phyloP scores from a whole-genome alignment of 768 basidiomycete species.

The Mycena chlorophos region DNA sequence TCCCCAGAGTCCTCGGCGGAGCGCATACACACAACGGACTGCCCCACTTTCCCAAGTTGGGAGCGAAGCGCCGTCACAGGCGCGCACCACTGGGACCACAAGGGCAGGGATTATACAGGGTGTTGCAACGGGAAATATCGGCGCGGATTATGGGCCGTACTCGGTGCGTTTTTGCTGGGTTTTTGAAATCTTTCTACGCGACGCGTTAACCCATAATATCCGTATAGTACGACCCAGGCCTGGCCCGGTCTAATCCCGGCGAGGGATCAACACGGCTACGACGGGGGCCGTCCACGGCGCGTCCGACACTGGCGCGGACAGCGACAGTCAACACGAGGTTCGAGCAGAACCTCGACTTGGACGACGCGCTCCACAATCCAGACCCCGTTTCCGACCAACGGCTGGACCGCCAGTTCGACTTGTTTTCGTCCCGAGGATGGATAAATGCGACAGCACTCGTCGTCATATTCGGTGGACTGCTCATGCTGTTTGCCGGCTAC shows the following conservation, averaged over 20 bases:
- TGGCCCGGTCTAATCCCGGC: constrained; percentile 42
- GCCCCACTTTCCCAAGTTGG: no score
- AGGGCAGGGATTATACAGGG: constrained; percentile 67
- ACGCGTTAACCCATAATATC: constrained; percentile 2
- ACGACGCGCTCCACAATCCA: constrained; percentile 89
- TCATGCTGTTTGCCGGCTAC: constrained; percentile 85
- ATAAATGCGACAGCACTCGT: constrained; percentile 74
- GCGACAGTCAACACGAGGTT: constrained; percentile 70
- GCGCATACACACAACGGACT: constrained; percentile 30
- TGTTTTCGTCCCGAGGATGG: constrained; percentile 85
- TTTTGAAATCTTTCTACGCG: constrained; percentile 1
- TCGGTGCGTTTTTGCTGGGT: constrained; percentile 62
- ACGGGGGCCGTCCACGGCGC: constrained; percentile 29
- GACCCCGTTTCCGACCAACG: constrained; percentile 71
- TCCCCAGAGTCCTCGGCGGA: constrained; percentile 17
- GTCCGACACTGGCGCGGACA: constrained; percentile 40
- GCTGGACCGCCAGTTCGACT: constrained; percentile 58
- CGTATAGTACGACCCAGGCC: constrained; percentile 15
- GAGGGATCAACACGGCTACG: constrained; percentile 47
- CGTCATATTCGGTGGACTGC: constrained; percentile 63
- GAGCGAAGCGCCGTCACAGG: constrained; percentile 27
- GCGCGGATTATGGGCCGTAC: constrained; percentile 83
- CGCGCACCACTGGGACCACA: constrained; percentile 32
- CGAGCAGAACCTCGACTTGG: constrained; percentile 85
- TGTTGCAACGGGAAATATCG: constrained; percentile 79